phyloP scores from a whole-genome alignment of 495 filamentous ascomycete species.

The Pseudevernia furfuracea region DNA sequence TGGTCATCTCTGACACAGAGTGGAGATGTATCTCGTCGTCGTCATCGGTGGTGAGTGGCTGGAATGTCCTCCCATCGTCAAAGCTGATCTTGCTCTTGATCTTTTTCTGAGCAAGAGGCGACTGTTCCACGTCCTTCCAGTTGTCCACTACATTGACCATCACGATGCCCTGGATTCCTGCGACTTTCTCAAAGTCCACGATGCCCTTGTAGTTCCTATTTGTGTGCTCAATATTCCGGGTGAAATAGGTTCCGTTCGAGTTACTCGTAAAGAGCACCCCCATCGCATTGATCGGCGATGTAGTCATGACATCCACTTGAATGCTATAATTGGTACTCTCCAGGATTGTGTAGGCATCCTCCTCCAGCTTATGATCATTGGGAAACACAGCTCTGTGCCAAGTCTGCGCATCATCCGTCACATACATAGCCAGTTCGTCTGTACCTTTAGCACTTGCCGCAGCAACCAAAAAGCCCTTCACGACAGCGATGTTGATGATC shows the following conservation, averaged over 20 bases:
- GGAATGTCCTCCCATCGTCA: conserved; percentile 80
- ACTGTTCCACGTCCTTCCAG: conserved; percentile 57
- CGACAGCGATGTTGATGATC: conserved; percentile 64
- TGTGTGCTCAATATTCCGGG: conserved; percentile 78
- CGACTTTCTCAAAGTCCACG: conserved; percentile 91
- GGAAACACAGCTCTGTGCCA: conserved; percentile 95
- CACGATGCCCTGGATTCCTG: conserved; percentile 82
- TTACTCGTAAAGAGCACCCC: conserved; percentile 88
- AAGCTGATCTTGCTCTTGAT: conserved; percentile 78
- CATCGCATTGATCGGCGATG: conserved; percentile 55
- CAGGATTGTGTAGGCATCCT: conserved; percentile 86
- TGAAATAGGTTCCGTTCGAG: conserved; percentile 93
- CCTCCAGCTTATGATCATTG: conserved; percentile 62
- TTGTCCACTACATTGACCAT: conserved; percentile 87
- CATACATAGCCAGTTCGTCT: conserved; percentile 80
- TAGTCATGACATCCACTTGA: conserved; percentile 84
- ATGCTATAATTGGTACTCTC: conserved; percentile 97
- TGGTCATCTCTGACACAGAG: conserved; percentile 73
- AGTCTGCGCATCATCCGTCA: conserved; percentile 66
- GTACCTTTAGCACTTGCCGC: conserved; percentile 72
- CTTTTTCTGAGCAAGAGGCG: conserved; percentile 48
- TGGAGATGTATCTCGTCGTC: conserved; percentile 70
- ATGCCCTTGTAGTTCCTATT: conserved; percentile 63
- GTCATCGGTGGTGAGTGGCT: conserved; percentile 49
- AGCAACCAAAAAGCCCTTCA: conserved; percentile 78